Conservation (phyloP, 1,284 basidiomycete species). For the Tetrapyrgos nigripes region DNA sequence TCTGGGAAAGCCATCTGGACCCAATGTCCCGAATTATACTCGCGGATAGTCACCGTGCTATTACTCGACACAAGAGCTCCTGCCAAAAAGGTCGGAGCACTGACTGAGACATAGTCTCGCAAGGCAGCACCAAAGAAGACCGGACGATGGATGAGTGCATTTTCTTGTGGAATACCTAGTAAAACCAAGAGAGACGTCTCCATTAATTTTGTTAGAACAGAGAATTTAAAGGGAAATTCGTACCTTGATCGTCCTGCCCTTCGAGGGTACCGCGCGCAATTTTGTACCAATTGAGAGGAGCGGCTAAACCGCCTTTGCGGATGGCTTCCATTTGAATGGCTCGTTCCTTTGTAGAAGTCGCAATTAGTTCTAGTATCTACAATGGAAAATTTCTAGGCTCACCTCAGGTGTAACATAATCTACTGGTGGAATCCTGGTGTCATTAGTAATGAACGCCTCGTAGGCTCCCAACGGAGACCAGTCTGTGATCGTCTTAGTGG, state of each 20-base stretch:
- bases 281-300: slow-evolving; percentile 14
- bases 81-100: slow-evolving; percentile 22
- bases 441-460: no score
- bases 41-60: slow-evolving; percentile 27
- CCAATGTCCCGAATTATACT: slow-evolving; percentile 42
- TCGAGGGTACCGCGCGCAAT: background rate
- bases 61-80: slow-evolving; percentile 25
- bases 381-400: no score
- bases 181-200: background rate
- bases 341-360: slow-evolving; percentile 32
- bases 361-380: no score
- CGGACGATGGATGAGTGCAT: slow-evolving; percentile 31
- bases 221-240: background rate
- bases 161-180: slow-evolving; percentile 31
- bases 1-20: slow-evolving; percentile 31
- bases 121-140: slow-evolving; percentile 40
- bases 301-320: slow-evolving; percentile 20
- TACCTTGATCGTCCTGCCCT: slow-evolving; percentile 21
- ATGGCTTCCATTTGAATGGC: slow-evolving; percentile 25
- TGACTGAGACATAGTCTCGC: slow-evolving; percentile 33
- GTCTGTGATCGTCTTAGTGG: no score
- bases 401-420: no score
- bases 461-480: no score
- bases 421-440: no score
- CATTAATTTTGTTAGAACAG: no score